phyloP scores from a whole-genome alignment of 1,139 yeast species.

The Blastobotrys illinoisensis region DNA sequence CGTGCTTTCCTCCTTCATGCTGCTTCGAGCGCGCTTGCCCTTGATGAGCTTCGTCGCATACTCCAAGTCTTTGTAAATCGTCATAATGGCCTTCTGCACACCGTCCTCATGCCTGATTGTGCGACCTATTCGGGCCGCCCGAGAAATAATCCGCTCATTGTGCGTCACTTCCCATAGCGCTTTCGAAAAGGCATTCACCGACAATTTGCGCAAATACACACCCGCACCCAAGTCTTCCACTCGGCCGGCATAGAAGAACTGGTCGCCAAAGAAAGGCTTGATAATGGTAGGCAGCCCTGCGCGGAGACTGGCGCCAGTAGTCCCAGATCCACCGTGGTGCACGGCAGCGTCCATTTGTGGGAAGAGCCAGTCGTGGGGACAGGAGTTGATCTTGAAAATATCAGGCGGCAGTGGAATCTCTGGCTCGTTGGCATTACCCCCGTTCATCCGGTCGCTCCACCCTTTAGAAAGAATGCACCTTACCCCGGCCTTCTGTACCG shows the following conservation, averaged over 20 bases:
- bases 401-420: slow-evolving; percentile 64
- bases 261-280: slow-evolving; percentile 96
- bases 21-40: background rate
- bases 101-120: slow-evolving; percentile 70
- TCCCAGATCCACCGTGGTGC: slow-evolving; percentile 97
- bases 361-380: slow-evolving; percentile 95
- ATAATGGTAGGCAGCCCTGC: slow-evolving; percentile 86
- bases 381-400: slow-evolving; percentile 61
- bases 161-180: slow-evolving; percentile 67
- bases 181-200: slow-evolving; percentile 53
- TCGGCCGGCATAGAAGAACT: slow-evolving; percentile 80
- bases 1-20: background rate
- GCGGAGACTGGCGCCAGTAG: slow-evolving; percentile 86
- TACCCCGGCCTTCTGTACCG: slow-evolving; percentile 74
- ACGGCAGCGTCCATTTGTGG: slow-evolving; percentile 88
- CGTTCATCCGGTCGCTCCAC: slow-evolving; percentile 73
- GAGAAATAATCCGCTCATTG: slow-evolving; percentile 58
- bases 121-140: slow-evolving; percentile 58
- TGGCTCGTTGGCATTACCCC: slow-evolving; percentile 34
- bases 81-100: slow-evolving; percentile 66
- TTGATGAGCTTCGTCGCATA: slow-evolving; percentile 46
- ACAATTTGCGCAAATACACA: slow-evolving; percentile 59
- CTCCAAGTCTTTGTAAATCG: slow-evolving; percentile 71
- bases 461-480: slow-evolving; percentile 87
- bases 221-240: slow-evolving; percentile 93